Evolutionary conservation across 2,329 filamentous ascomycete genomes (phyloP).

Genomic region (Pseudocercospora fijiensis): DNA sequence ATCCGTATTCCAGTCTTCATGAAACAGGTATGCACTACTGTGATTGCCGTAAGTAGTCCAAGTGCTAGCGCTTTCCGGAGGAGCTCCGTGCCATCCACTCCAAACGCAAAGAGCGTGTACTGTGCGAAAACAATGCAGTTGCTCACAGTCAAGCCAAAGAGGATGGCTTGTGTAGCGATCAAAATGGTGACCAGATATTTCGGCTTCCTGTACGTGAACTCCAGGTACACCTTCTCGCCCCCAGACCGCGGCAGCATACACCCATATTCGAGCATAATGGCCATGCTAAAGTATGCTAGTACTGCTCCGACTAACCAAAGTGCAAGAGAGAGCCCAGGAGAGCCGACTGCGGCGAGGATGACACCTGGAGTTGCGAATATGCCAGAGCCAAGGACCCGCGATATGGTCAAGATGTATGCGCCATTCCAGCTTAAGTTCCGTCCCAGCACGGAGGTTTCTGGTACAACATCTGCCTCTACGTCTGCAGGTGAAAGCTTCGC

Average conservation of each 20-base stretch:
- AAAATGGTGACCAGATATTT: conserved; percentile 64
- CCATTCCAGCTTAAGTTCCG: conserved; percentile 62
- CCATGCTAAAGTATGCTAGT: conserved; percentile 55
- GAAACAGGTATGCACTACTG: conserved; percentile 42
- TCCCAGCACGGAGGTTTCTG: conserved; percentile 58
- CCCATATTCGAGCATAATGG: conserved; percentile 65
- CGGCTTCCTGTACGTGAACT: conserved; percentile 65
- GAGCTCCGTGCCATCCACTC: conserved; percentile 58
- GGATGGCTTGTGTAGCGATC: conserved; percentile 61
- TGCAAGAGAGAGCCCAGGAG: conserved; percentile 60
- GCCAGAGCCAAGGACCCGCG: conserved; percentile 66
- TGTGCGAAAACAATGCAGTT: conserved; percentile 52
- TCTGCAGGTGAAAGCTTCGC: conserved; percentile 21
- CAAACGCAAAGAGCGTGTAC: conserved; percentile 44
- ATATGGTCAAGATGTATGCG: conserved; percentile 60
- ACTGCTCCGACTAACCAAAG: conserved; percentile 65
- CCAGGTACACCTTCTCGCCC: conserved; percentile 67
- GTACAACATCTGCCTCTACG: conserved; percentile 60
- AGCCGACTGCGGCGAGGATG: conserved; percentile 66
- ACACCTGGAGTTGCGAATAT: conserved; percentile 71
- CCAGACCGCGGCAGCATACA: conserved; percentile 69
- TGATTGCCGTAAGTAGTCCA: conserved; percentile 41
- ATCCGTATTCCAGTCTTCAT: conserved; percentile 40
- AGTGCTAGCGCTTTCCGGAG: conserved; percentile 54
- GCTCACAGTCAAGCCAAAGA: conserved; percentile 66